Base-by-base conservation (phyloP, 73 alveolate species). In the Uronychia setigera region DNA sequence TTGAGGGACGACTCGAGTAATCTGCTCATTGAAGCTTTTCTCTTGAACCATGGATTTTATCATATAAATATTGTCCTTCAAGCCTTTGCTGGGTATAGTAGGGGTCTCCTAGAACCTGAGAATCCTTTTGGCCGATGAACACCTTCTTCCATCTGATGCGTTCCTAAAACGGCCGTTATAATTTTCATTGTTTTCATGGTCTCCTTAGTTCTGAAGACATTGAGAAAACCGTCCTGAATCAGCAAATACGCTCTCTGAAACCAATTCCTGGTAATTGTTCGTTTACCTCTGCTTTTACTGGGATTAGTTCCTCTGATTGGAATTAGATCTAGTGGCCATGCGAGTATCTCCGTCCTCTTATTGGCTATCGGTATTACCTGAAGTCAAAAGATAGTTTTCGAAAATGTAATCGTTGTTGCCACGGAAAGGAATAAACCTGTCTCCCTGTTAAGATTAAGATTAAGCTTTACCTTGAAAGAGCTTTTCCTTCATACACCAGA, bases 371-470 rank as follows among this genome's bases (percentile, higher is more conserved):
- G 30, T 58, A 35, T n/a, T n/a, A n/a, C n/a, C n/a, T n/a, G 35
- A 60, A 58, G 35, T 80, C 25, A 80, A 35, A 26, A 33, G 78
- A 35, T 80, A 80, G 31, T 26, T 30, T 29, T 67, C 86, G 58
- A 80, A 33, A 58, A 33, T 80, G 31, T 32, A 58, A 30, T 80
- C 86, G 32, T 80, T 33, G 31, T 28, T 57, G 27, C 86, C 58
- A 14, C 86, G 78, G 31, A 35, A 33, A 1, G 86, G 86, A 29
- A 80, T 80, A 58, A 27, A 80, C 11, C 86, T 34, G 79, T 80
- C 86, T 35, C 86, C 86, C 31, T 29, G 19, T 11, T 46, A 46
- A 46, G 19, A 19, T 19, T 19, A 19, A 11, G 67, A 19, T 46
- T 46, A 46, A 19, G 19, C n/a, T 19, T 19, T 46, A 46, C 67